A percentile compares a stretch with the other conserved stretches of the same genome.
Conservation (phyloP, 768 basidiomycete genomes). For the Leccinum aurantiacum region DNA sequence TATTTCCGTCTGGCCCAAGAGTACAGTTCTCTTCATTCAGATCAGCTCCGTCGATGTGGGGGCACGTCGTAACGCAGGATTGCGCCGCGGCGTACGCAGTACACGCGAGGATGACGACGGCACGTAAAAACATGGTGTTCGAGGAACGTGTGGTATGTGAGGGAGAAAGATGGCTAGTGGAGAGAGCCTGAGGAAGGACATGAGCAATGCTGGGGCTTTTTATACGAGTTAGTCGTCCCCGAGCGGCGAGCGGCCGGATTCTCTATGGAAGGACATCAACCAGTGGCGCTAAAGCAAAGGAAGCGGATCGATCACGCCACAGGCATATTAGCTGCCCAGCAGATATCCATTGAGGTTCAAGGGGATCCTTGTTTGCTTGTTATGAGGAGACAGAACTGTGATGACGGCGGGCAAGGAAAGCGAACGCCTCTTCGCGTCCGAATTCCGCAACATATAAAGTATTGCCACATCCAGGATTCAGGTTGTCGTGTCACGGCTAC, state of each 20-base stretch:
- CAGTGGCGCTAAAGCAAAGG: not conserved
- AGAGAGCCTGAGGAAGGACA: not conserved
- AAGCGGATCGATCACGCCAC: not conserved
- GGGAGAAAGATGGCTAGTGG: not conserved
- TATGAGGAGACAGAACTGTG: not conserved
- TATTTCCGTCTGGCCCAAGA: no score
- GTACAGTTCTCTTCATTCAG: not conserved
- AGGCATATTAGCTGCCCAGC: not conserved
- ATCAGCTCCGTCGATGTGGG: not conserved
- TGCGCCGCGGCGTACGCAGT: not conserved
- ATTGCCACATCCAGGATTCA: not conserved
- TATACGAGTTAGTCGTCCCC: not conserved
- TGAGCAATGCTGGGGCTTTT: not conserved
- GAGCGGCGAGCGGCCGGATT: not conserved
- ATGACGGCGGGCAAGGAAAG: not conserved
- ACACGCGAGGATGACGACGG: not conserved
- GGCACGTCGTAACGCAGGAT: not conserved
- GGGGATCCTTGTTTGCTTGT: not conserved
- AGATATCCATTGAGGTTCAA: not conserved
- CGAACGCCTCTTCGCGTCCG: not conserved
- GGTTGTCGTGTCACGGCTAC: no score
- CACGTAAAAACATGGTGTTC: not conserved
- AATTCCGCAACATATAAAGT: not conserved
- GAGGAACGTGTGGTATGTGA: not conserved
- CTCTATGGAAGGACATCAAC: not conserved